Conservation (phyloP, 192 early-diverging fungal genomes). For the Entomortierella parvispora region DNA sequence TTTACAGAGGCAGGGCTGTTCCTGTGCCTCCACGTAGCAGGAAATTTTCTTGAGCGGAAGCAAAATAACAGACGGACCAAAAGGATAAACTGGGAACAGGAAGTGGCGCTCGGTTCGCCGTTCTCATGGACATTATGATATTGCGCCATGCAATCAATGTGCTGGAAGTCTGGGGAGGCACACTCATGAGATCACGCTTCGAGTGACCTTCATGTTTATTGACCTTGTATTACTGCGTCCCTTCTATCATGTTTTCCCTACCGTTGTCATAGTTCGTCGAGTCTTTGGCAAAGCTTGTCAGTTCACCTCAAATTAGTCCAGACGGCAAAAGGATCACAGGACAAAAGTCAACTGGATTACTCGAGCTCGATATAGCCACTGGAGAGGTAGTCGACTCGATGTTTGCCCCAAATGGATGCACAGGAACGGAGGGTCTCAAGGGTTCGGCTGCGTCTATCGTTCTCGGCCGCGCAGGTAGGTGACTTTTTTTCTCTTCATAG, state of each 20-base stretch:
- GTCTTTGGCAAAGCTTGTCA: slow-evolving; percentile 26
- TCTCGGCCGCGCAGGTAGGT: slow-evolving; percentile 38
- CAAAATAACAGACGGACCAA: neutral
- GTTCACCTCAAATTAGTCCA: slow-evolving; percentile 33
- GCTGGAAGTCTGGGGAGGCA: too few species aligned
- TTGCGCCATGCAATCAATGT: neutral
- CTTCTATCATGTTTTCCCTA: neutral
- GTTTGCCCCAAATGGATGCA: slow-evolving; percentile 13
- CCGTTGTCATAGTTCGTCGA: slow-evolving; percentile 21
- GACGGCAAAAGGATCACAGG: slow-evolving; percentile 43
- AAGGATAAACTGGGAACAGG: neutral
- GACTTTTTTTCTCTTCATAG: slow-evolving; percentile 1
- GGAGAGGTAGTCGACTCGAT: slow-evolving; percentile 15
- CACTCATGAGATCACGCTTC: too few species aligned
- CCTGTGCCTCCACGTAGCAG: slow-evolving; percentile 34
- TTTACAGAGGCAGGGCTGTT: slow-evolving; percentile 15
- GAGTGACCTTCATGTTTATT: too few species aligned
- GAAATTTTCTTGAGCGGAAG: neutral
- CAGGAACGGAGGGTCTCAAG: slow-evolving; percentile 29
- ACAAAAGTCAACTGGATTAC: slow-evolving; percentile 19
- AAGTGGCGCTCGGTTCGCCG: too few species aligned
- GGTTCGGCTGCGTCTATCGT: slow-evolving; percentile 23
- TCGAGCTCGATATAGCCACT: slow-evolving; percentile 28
- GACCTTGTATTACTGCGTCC: too few species aligned
- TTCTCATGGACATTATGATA: too few species aligned